These are phyloP conservation scores for Tetradesmus lagerheimii DNA, from an alignment of 139 green algal genomes.

Conservation along the genomic window DNA sequence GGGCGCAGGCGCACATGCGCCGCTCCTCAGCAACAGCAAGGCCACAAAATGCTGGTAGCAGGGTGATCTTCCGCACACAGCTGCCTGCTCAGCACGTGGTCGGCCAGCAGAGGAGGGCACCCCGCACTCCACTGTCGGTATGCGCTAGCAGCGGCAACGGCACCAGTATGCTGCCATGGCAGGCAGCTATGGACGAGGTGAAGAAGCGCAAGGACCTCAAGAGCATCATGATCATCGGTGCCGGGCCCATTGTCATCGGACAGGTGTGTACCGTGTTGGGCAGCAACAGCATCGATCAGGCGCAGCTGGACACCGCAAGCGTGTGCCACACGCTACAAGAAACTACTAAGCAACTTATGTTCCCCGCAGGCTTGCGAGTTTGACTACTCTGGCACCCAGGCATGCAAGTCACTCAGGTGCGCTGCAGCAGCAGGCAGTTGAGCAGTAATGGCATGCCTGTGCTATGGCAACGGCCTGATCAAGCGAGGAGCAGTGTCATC, in stretches of 20 bases:
- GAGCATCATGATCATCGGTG: constrained; percentile 88
- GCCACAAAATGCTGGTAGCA: background rate
- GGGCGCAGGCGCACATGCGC: constrained; percentile 7
- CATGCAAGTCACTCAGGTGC: constrained; percentile 94
- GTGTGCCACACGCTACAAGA: background rate
- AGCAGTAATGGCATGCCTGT: background rate
- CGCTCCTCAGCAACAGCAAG: background rate
- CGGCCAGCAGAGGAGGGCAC: background rate
- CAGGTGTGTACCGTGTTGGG: constrained; percentile 71
- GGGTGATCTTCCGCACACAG: background rate
- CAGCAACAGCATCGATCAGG: background rate
- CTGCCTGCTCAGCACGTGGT: constrained; percentile 20
- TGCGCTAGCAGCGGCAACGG: constrained; percentile 31
- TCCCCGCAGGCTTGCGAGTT: constrained; percentile 97
- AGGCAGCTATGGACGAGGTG: constrained; percentile 72
- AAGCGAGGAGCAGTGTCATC: background rate
- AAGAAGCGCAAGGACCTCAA: constrained; percentile 81
- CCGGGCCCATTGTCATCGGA: constrained; percentile 99
- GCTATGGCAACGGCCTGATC: too few species aligned
- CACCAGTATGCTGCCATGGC: constrained; percentile 62
- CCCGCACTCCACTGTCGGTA: background rate
- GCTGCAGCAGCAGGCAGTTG: constrained; percentile 2
- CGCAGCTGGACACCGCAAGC: background rate
- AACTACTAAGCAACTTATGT: background rate
- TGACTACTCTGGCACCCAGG: constrained; percentile 99